Evolutionary conservation across 2,329 filamentous ascomycete species (phyloP).

Genomic region (Westerdykella sp.): DNA sequence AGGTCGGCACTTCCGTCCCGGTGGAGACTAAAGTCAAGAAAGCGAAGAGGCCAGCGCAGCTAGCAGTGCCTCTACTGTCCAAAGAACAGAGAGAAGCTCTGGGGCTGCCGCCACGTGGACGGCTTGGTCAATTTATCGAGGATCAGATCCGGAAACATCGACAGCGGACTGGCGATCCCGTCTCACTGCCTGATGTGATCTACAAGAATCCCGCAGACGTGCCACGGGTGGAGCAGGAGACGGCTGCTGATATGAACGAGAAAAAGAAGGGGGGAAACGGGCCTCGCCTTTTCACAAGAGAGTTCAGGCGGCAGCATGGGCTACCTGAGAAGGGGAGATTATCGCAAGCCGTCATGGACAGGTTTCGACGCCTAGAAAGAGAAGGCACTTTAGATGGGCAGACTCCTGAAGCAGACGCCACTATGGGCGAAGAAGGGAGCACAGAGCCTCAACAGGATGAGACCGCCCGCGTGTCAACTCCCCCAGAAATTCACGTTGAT

Average conservation of each 20-base stretch:
- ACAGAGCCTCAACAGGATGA: conserved; percentile 11
- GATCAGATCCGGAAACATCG: conserved; percentile 25
- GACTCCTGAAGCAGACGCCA: not conserved
- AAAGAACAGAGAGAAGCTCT: conserved; percentile 19
- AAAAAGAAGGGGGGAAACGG: not conserved
- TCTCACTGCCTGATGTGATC: conserved; percentile 15
- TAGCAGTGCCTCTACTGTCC: conserved; percentile 13
- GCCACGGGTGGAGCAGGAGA: not conserved
- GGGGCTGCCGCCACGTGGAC: conserved; percentile 20
- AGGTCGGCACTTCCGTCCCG: too few species aligned
- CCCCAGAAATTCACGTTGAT: too few species aligned
- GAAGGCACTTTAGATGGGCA: conserved; percentile 12
- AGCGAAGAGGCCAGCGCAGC: not conserved
- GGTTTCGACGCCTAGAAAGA: conserved; percentile 12
- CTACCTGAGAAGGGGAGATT: conserved; percentile 12
- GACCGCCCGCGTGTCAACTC: conserved; percentile 1
- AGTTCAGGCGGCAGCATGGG: conserved; percentile 22
- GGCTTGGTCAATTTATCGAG: conserved; percentile 18
- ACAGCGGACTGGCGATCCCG: conserved; percentile 14
- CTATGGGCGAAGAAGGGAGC: not conserved
- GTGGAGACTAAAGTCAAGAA: too few species aligned
- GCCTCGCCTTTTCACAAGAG: conserved; percentile 20
- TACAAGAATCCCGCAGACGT: conserved; percentile 2
- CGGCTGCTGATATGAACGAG: not conserved
- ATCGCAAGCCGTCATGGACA: conserved; percentile 12